phyloP scores from a whole-genome alignment of 1,139 yeast genomes.

The Candida albicans region DNA sequence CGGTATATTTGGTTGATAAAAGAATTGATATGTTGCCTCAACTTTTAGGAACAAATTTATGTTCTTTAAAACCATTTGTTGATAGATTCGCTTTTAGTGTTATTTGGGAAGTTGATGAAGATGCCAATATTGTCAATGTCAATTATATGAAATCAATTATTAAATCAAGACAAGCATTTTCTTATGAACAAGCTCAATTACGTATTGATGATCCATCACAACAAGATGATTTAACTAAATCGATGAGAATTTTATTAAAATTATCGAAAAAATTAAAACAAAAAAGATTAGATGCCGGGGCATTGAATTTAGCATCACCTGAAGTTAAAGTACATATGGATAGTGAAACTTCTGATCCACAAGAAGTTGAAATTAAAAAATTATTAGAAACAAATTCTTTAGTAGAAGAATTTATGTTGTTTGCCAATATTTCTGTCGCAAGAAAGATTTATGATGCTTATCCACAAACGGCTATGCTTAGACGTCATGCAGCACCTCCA shows the following conservation, averaged over 20 bases:
- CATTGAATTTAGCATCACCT: constrained; percentile 93
- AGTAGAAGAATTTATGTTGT: constrained; percentile 97
- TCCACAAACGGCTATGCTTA: constrained; percentile 97
- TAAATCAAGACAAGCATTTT: constrained; percentile 89
- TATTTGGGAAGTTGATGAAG: constrained; percentile 87
- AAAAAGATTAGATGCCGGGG: constrained; percentile 90
- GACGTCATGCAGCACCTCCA: constrained; percentile 97
- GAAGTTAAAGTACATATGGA: constrained; percentile 98
- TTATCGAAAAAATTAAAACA: constrained; percentile 84
- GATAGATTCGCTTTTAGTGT: constrained; percentile 96
- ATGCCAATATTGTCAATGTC: constrained; percentile 83
- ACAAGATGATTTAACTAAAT: constrained; percentile 80
- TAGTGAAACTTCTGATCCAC: constrained; percentile 95
- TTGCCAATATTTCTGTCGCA: constrained; percentile 96
- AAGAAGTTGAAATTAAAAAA: constrained; percentile 90
- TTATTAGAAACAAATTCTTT: constrained; percentile 88
- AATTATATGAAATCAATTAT: constrained; percentile 87
- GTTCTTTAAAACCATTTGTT: constrained; percentile 93
- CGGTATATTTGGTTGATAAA: constrained; percentile 96
- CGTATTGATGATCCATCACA: constrained; percentile 81
- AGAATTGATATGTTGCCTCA: constrained; percentile 99
- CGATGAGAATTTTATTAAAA: constrained; percentile 78
- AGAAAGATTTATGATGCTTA: constrained; percentile 86
- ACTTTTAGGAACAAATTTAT: constrained; percentile 90
- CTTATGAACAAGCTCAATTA: constrained; percentile 90